Base-by-base conservation (phyloP, 1,284 basidiomycete species). In the Coniferiporia sulphurascens region DNA sequence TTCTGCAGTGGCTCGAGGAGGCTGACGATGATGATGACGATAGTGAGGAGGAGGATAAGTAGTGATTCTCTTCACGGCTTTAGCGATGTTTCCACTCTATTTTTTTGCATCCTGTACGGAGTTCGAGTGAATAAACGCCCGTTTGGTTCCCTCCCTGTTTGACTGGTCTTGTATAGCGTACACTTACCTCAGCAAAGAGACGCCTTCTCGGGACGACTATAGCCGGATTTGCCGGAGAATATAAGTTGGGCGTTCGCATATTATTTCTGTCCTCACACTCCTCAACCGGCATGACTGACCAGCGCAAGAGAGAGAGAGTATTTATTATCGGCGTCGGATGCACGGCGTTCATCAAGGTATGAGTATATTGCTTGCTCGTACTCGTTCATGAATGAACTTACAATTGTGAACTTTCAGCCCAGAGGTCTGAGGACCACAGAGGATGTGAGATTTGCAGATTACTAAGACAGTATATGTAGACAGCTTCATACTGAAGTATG, bases 271-370 rank as follows among this genome's bases (percentile, higher is more conserved):
- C 9, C 38, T 41, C 15, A 10, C 38, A 15, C 15, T 4, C 15
- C 15, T 41, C 17, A 19, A 21, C n/a, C 44, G 17, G 12, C 13
- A 19, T 9, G 17, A 46, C 3, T 19, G 15, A 46, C 12, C 32
- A 52, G 5, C 21, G 61, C 34, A 68, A 71, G 60, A 77, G 77
- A 61, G 76, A 78, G 58, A 75, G 86, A 57, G 80, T 81, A 22
- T 90, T 90, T 67, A 78, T 93, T 54, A 75, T 92, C 58, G 91
- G 90, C 17, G 86, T 81, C 52, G 90, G 91, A 66, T 88, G 86
- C 70, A 93, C 90, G 0, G 86, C 85, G 19, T 93, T 93, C 72
- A 86, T 85, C 69, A 92, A 92, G 81, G 85, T 84, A 60, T 63
- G 32, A 50, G 46, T 27, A 27, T 27, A 27, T 27, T 27, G 27